Evolutionary conservation across 495 filamentous ascomycete species (phyloP).

Genomic region (Trichoderma gamsii): DNA sequence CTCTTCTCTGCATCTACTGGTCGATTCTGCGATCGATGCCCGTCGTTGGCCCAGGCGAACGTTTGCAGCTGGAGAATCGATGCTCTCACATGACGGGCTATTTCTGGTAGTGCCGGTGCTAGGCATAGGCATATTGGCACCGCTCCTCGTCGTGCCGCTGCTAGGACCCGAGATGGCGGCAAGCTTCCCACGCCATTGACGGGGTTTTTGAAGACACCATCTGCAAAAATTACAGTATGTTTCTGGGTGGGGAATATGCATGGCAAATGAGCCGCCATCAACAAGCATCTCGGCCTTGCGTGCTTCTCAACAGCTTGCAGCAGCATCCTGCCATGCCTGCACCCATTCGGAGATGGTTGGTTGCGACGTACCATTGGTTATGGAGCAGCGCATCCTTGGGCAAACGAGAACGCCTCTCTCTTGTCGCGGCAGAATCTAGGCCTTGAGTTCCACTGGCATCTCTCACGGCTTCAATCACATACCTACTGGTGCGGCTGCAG

Average conservation of each 20-base stretch:
- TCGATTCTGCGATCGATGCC: background rate
- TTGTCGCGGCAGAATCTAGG: background rate
- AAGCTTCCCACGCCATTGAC: background rate
- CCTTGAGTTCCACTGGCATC: background rate
- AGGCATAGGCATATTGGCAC: no score
- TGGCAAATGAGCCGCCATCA: background rate
- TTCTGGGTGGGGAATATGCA: background rate
- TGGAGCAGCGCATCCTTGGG: background rate
- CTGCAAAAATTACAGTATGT: background rate
- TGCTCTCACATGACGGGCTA: background rate
- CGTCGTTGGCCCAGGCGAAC: background rate
- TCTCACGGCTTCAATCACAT: background rate
- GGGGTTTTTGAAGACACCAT: background rate
- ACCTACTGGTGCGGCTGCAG: background rate
- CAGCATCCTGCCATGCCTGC: background rate
- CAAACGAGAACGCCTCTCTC: background rate
- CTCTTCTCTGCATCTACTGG: background rate
- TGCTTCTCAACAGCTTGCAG: background rate
- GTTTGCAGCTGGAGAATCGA: background rate
- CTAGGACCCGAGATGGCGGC: no score
- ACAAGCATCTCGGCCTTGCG: background rate
- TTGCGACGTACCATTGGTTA: background rate
- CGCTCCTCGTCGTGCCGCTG: no score
- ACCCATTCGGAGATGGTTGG: background rate
- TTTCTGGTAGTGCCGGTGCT: background rate